phyloP scores from a whole-genome alignment of 805 yeast species.

The Metschnikowia proteae region DNA sequence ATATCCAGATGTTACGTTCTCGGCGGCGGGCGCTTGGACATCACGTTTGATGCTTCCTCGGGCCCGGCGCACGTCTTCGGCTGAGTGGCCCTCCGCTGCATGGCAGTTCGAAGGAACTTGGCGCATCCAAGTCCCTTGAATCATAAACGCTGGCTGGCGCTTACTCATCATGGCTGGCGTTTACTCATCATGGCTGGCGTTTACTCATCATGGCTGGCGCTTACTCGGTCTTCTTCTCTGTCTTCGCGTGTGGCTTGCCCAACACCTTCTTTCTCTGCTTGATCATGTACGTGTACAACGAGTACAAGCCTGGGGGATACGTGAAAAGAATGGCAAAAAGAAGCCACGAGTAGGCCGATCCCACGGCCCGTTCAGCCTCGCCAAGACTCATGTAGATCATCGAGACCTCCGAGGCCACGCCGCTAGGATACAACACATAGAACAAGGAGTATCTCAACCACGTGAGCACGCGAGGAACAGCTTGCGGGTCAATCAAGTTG shows the following conservation, averaged over 20 bases:
- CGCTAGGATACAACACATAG: conserved; percentile 80
- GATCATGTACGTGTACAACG: conserved; percentile 83
- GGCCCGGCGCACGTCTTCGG: too few species aligned
- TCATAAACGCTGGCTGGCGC: too few species aligned
- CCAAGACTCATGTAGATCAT: conserved; percentile 67
- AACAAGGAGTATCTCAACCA: conserved; percentile 82
- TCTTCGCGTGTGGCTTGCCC: conserved; percentile 27
- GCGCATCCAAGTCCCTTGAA: too few species aligned
- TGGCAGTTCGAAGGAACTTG: too few species aligned
- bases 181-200: too few species aligned
- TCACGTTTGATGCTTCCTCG: too few species aligned
- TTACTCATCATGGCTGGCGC: too few species aligned
- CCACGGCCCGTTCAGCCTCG: conserved; percentile 56
- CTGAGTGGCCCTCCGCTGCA: too few species aligned
- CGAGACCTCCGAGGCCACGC: conserved; percentile 80
- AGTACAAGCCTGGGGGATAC: conserved; percentile 85
- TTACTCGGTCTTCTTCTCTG: conserved; percentile 15
- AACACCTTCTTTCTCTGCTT: conserved; percentile 78
- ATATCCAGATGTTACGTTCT: too few species aligned
- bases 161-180: too few species aligned
- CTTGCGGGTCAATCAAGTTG: conserved; percentile 47
- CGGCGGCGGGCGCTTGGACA: too few species aligned
- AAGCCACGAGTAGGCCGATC: conserved; percentile 49
- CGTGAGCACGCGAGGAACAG: conserved; percentile 56
- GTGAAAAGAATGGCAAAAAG: conserved; percentile 56